Conservation (phyloP, 2,329 filamentous ascomycete genomes). For the Cephalotrichum gorgonifer region DNA sequence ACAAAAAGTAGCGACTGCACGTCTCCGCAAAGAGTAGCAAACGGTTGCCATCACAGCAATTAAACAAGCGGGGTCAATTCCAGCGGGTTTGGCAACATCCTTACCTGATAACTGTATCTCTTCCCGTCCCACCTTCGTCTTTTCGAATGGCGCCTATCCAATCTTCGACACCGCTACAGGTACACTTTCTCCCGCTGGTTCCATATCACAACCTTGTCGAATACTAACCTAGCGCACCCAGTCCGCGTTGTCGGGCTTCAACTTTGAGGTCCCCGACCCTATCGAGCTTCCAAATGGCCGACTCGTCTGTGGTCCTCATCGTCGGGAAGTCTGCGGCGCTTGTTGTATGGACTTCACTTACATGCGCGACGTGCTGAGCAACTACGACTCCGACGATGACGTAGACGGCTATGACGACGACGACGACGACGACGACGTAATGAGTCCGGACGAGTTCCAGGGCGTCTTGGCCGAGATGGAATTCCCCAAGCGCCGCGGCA, state of each 20-base stretch:
- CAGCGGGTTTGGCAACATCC: too few relatives aligned
- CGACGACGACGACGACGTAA: slow-evolving; percentile 6
- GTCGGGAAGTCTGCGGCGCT: slow-evolving; percentile 17
- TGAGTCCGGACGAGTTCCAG: background rate
- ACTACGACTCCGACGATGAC: slow-evolving; percentile 3
- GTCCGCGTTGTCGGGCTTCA: background rate
- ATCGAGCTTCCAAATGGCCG: slow-evolving; percentile 20
- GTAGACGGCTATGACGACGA: background rate
- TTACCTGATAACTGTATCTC: too few relatives aligned
- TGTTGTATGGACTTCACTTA: slow-evolving; percentile 26
- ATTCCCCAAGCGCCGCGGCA: slow-evolving; percentile 7
- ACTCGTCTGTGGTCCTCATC: slow-evolving; percentile 23
- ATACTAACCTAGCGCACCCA: too few relatives aligned
- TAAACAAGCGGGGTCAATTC: too few relatives aligned
- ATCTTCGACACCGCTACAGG: too few relatives aligned
- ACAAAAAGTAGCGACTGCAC: too few relatives aligned
- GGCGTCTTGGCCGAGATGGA: background rate
- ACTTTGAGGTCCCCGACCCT: background rate
- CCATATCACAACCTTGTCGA: background rate
- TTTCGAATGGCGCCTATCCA: too few relatives aligned
- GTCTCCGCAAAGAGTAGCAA: too few relatives aligned
- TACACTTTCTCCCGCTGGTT: background rate
- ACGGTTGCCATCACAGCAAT: too few relatives aligned
- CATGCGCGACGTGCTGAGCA: slow-evolving; percentile 17
- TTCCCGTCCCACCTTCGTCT: too few relatives aligned